Percentiles rank a stretch among this genome's conserved stretches.
Conservation (phyloP, 2,329 filamentous ascomycete genomes). For the Huntiella savannae region DNA sequence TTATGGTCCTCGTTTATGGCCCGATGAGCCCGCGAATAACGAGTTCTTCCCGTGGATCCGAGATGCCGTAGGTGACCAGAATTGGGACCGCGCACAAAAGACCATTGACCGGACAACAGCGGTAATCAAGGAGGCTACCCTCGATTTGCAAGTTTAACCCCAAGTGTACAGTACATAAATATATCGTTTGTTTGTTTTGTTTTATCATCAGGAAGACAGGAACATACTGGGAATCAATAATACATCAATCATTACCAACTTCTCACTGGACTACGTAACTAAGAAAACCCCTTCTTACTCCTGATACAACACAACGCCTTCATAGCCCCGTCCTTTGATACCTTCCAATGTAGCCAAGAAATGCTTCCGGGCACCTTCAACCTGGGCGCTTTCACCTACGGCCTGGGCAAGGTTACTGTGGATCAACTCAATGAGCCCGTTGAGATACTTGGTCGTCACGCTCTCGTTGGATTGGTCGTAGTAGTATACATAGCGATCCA, state of each 20-base stretch:
- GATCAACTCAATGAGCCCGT: constrained; percentile 93
- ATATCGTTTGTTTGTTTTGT: constrained; percentile 4
- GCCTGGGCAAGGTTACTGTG: constrained; percentile 86
- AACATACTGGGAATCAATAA: not conserved
- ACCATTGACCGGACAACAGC: constrained; percentile 53
- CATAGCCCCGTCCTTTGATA: constrained; percentile 78
- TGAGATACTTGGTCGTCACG: constrained; percentile 94
- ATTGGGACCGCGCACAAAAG: constrained; percentile 49
- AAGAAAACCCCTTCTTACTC: constrained; percentile 16
- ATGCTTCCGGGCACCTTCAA: constrained; percentile 82
- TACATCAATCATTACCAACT: constrained; percentile 2
- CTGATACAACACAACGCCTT: constrained; percentile 63
- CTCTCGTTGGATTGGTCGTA: constrained; percentile 98
- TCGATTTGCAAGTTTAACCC: constrained; percentile 14
- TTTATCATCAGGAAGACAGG: not conserved
- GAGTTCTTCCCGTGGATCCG: constrained; percentile 63
- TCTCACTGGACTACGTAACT: too few relatives aligned
- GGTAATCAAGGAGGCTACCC: constrained; percentile 43
- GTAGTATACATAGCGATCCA: constrained; percentile 97
- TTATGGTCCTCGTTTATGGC: constrained; percentile 68
- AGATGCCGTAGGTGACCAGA: constrained; percentile 52
- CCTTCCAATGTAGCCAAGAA: constrained; percentile 92
- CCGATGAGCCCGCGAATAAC: constrained; percentile 37
- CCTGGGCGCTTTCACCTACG: constrained; percentile 57
- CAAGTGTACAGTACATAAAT: not conserved